Base-by-base conservation (phyloP, 495 filamentous ascomycete genomes). In the Tuber indicum region DNA sequence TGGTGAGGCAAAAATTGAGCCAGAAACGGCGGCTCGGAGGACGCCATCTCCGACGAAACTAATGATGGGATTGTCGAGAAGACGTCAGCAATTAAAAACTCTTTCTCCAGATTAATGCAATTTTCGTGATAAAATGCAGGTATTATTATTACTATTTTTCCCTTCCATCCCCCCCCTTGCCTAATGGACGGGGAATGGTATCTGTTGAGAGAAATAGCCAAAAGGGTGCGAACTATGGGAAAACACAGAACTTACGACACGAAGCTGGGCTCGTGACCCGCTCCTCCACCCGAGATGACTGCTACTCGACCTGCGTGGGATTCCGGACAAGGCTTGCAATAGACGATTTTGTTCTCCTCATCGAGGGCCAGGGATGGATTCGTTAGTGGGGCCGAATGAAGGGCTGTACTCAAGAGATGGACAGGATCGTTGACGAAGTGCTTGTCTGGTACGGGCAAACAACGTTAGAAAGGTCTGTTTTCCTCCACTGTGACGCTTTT, bases 261-360 rank as follows among this genome's bases (percentile, higher is more conserved):
- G 83, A 97, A 98, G 75, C 91, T 91, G 45, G 96, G 96, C 83
- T 99, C 96, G 81, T 99, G 96, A 79, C 96, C 96, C 39, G 91
- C 92, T 45, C 96, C 96, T 75, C 96, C 96, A 79, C 96, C 96
- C 26, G 92, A 94, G 76, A 99, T 87, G 82, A 98, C 87, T 47
- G 92, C 91, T 72, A 97, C 94, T 74, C 91, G 90, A 16, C 80
- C 71, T 6, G 82, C 58, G 12, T 66, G 58, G 14, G 58, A 66
- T 36, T 66, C 26, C 16, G 72, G 32, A 6, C 77, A 72, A 45
- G 78, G 36, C 72, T 72, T 78, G 9, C 75, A 76, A 78, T 78
- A 84, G 62, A 84, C 58, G 74, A 84, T 92, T 84, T 98, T 99
- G 86, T 97, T 93, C 52, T 88, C 85, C 70, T 83, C 82, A 84